phyloP scores from a whole-genome alignment of 2,329 filamentous ascomycete species.

The Bipolaris sorokiniana region DNA sequence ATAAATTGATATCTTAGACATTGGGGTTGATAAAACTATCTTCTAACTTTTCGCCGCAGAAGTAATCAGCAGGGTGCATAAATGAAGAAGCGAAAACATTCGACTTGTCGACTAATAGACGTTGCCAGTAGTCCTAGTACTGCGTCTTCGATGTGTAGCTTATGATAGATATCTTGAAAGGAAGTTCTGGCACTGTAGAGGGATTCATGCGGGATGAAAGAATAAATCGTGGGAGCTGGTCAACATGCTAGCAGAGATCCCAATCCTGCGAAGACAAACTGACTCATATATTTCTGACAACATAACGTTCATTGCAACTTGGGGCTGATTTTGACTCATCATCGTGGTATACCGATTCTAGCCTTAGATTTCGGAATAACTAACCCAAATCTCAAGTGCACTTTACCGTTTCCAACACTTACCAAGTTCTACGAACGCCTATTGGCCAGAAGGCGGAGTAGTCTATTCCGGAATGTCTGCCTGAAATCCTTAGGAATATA shows the following conservation, averaged over 20 bases:
- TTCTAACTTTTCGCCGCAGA: neutral
- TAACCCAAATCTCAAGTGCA: neutral
- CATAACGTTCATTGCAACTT: neutral
- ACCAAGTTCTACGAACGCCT: conserved; percentile 14
- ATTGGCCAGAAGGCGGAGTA: conserved; percentile 2
- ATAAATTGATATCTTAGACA: too few relatives aligned
- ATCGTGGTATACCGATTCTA: neutral
- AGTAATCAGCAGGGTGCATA: neutral
- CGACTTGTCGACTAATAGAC: neutral
- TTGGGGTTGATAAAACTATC: too few relatives aligned
- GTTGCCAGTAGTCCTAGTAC: neutral
- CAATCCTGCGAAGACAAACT: neutral
- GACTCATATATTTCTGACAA: neutral
- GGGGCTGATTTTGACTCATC: too few relatives aligned
- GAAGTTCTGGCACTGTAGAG: neutral
- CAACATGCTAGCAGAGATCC: neutral
- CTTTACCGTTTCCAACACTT: conserved; percentile 7
- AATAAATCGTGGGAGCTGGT: too few relatives aligned
- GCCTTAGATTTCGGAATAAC: conserved; percentile 6
- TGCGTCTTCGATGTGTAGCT: neutral
- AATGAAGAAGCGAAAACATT: neutral
- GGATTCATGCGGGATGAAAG: neutral
- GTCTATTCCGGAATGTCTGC: conserved; percentile 7
- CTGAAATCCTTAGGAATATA: neutral
- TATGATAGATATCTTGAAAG: too few relatives aligned